Evolutionary conservation across 1,284 basidiomycete species (phyloP).

Genomic region (Agaricales sp.): DNA sequence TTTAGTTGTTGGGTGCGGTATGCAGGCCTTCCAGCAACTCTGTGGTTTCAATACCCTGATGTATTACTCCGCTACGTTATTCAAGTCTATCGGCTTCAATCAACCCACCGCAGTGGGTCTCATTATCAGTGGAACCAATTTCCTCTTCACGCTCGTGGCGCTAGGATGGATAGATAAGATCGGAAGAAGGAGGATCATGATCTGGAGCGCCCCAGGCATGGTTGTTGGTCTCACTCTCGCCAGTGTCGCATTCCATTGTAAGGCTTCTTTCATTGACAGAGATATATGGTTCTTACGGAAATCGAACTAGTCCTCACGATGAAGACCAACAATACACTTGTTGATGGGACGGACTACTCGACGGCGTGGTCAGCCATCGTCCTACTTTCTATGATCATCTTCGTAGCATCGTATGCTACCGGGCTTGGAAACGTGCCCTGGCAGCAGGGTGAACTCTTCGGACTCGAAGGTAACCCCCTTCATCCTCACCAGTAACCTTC

Average conservation of each 20-base stretch:
- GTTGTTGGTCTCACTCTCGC: constrained; percentile 60
- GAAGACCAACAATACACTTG: constrained; percentile 55
- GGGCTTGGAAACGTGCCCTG: constrained; percentile 75
- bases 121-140: constrained; percentile 73
- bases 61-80: constrained; percentile 74
- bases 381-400: constrained; percentile 72
- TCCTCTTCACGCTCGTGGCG: constrained; percentile 74
- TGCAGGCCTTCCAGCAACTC: constrained; percentile 77
- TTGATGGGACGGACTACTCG: constrained; percentile 56
- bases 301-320: constrained; percentile 46
- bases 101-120: constrained; percentile 74
- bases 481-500: neutral
- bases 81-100: constrained; percentile 72
- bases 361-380: constrained; percentile 58
- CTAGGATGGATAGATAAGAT: constrained; percentile 76
- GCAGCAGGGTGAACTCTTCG: constrained; percentile 82
- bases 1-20: constrained; percentile 63
- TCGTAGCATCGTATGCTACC: constrained; percentile 75
- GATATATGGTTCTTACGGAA: neutral
- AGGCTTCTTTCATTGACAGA: constrained; percentile 21
- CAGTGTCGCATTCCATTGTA: constrained; percentile 69
- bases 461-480: constrained; percentile 44
- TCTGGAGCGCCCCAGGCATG: constrained; percentile 74
- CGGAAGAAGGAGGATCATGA: constrained; percentile 69
- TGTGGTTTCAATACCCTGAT: constrained; percentile 71